A percentile compares a stretch with the other conserved stretches of the same genome.
Conservation (phyloP, 208 protist species). For the Leishmania tarentolae region DNA sequence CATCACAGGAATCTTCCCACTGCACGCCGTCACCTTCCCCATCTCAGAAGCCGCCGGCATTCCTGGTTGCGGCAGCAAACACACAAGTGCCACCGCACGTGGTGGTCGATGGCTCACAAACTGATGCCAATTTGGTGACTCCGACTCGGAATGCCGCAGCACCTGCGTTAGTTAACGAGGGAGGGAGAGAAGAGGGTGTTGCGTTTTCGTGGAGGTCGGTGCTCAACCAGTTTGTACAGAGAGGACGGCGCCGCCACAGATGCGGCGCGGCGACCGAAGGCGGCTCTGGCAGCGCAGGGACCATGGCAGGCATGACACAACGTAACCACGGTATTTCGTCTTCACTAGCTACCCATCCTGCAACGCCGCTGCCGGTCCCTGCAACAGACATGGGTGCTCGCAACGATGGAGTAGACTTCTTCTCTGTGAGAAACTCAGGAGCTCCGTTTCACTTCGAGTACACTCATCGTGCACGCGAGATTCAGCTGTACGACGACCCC, state of each 20-base stretch:
- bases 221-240: neutral
- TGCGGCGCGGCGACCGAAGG: neutral
- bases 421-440: constrained; percentile 6
- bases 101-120: neutral
- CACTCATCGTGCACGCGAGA: constrained; percentile 21
- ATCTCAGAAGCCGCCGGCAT: neutral
- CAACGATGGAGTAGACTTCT: no score
- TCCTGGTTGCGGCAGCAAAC: neutral
- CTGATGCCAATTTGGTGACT: neutral
- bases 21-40: neutral
- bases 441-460: constrained; percentile 31
- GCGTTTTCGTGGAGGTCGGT: neutral
- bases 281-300: neutral
- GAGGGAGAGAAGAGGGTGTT: neutral
- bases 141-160: neutral
- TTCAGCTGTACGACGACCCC: constrained; percentile 29
- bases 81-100: neutral
- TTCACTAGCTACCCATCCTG: neutral
- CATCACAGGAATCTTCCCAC: neutral
- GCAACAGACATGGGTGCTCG: neutral
- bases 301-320: neutral
- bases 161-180: neutral
- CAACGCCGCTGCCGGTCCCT: neutral
- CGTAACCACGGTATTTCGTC: neutral
- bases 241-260: neutral